Percentiles rank a stretch among this genome's conserved stretches.
These are phyloP conservation scores for Auricularia sp. DNA, from an alignment of 768 basidiomycete genomes.

Conservation along the genomic window DNA sequence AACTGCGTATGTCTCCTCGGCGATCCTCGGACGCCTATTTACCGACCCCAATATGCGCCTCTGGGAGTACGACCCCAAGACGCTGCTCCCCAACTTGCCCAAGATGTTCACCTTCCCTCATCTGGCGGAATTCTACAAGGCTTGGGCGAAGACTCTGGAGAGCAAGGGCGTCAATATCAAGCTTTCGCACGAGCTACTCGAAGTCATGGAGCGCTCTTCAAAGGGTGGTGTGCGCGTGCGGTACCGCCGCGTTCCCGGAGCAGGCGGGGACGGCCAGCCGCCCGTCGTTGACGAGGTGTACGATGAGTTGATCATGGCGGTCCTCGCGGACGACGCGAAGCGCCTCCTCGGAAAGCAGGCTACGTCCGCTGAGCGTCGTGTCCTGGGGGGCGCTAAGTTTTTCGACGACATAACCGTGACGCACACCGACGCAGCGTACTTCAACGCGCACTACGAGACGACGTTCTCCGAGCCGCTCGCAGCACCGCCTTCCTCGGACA, in stretches of 20 bases:
- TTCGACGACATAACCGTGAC: constrained; percentile 29
- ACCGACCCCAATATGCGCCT: constrained; percentile 27
- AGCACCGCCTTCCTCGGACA: constrained; percentile 18
- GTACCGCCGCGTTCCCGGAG: background rate
- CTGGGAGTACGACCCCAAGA: constrained; percentile 25
- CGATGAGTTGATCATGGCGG: constrained; percentile 37
- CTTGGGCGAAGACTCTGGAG: constrained; percentile 21
- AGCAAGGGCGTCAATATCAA: constrained; percentile 10
- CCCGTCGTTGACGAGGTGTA: constrained; percentile 24
- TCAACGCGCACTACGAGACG: constrained; percentile 29
- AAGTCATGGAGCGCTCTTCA: constrained; percentile 1
- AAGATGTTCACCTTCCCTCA: constrained; percentile 29
- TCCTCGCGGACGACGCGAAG: constrained; percentile 35
- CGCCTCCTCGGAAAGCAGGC: constrained; percentile 32
- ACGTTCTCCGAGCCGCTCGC: constrained; percentile 18
- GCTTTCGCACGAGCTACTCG: background rate
- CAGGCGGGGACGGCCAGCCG: constrained; percentile 1
- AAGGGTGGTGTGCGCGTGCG: constrained; percentile 1
- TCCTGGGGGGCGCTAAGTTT: constrained; percentile 36
- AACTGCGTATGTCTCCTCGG: constrained; percentile 27
- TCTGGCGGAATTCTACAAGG: constrained; percentile 22
- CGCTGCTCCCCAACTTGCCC: constrained; percentile 25
- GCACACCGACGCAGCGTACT: constrained; percentile 23
- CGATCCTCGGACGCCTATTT: constrained; percentile 27
- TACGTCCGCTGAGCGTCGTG: constrained; percentile 28